Base-by-base conservation (phyloP, 352 stramenopile species). In the Phytopythium montanum region DNA sequence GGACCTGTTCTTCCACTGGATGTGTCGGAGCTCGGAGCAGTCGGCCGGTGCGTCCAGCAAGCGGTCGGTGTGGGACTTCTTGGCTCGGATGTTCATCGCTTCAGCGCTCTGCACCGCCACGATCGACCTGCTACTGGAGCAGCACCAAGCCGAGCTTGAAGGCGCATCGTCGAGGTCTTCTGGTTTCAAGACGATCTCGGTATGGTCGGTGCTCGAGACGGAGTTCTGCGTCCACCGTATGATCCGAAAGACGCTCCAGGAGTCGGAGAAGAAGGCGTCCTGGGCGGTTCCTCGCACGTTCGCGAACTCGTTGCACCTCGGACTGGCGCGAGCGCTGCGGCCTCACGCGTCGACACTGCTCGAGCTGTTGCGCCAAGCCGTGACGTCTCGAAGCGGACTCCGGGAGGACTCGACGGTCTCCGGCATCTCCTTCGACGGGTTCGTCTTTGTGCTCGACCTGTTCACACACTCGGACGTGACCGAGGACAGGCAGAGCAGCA, bases 1-100 rank as follows among this genome's bases (percentile, higher is more conserved):
- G 67, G 80, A 75, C 54, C 71, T 76, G 14, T 79, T 87, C 60
- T 85, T 87, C 49, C 63, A 73, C 33, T 87, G 76, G 76, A 68
- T 87, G 25, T 78, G 72, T 12, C 72, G 82, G 28, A 61, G 65
- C 26, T 57, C 26, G 23, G 56, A 21, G 33, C 45, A 45, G 45
- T 42, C 34, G 45, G 58, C 60, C 65, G 50, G 9, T 41, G 9
- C n/a, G 33, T 50, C 48, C 50, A 61, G 55, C 21, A 78, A 72
- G 39, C 62, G 48, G 41, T 54, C 42, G 26, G 70, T 67, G 63
- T 87, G 76, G 76, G 63, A 72, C 9, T 56, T 87, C 49, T 50
- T 85, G 29, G 65, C 75, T 9, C 74, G 76, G 5, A 64, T 79
- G 13, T 76, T 74, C 21, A 72, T 87, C 29, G 76, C 64, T n/a